Evolutionary conservation across 352 stramenopile genomes (phyloP).

Genomic region (Elongisporangium anandrum): DNA sequence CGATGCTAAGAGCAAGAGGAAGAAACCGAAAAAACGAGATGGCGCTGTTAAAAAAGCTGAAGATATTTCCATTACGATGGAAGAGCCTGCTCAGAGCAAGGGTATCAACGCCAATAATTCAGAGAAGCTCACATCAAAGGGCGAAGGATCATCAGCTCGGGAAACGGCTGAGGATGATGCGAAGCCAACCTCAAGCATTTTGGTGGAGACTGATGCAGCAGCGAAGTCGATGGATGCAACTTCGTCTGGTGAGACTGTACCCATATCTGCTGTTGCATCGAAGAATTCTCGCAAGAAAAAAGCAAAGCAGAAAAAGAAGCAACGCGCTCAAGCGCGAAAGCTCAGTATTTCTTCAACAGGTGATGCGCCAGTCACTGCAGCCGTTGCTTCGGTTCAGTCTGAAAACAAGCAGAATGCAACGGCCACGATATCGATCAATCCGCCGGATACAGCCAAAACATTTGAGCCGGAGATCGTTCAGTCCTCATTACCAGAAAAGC

Average conservation of each 20-base stretch:
- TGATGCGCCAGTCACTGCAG: neutral
- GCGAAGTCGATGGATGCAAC: neutral
- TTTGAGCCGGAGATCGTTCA: neutral
- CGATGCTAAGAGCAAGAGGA: neutral
- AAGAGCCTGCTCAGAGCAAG: neutral
- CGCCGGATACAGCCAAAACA: neutral
- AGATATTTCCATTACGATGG: neutral
- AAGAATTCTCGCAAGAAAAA: neutral
- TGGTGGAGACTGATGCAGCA: neutral
- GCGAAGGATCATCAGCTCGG: neutral
- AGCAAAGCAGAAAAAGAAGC: too few species aligned
- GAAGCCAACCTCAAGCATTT: neutral
- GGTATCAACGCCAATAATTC: too few species aligned
- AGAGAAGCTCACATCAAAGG: neutral
- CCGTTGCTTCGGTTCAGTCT: neutral
- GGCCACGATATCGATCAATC: too few species aligned
- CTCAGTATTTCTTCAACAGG: neutral
- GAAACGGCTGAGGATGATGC: neutral
- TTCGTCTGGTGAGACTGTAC: neutral
- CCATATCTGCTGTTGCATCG: neutral
- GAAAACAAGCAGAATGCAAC: neutral
- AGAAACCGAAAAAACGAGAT: slow-evolving; percentile 9
- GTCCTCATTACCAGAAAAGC: neutral
- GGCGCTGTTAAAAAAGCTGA: neutral
- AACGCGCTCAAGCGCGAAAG: neutral